A percentile compares a stretch with the other conserved stretches of the same genome.
These are phyloP conservation scores for Piper longum DNA, from an alignment of 164 flowering plant species.

Conservation along the genomic window DNA sequence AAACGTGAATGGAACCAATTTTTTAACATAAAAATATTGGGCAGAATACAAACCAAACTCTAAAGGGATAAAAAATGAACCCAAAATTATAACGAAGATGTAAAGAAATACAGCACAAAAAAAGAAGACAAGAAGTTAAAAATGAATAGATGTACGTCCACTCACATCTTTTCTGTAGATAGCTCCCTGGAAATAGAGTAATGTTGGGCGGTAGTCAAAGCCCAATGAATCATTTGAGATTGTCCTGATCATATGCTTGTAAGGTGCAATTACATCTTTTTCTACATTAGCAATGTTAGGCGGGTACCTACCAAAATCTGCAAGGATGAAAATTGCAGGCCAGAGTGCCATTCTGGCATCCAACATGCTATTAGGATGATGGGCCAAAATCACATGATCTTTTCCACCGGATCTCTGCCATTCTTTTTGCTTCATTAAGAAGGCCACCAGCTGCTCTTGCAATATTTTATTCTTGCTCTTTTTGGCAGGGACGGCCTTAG, in stretches of 20 bases:
- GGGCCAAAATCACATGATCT: conserved; percentile 79
- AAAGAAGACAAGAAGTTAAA: background rate
- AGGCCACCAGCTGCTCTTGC: conserved; percentile 62
- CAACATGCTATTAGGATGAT: conserved; percentile 86
- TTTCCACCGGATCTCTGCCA: conserved; percentile 84
- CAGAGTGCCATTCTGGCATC: conserved; percentile 70
- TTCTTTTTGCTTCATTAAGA: conserved; percentile 43
- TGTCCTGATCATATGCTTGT: conserved; percentile 54
- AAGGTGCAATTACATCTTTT: conserved; percentile 91
- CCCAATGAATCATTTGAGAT: conserved; percentile 41
- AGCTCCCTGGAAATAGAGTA: conserved; percentile 91
- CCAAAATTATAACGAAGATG: background rate
- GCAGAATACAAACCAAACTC: background rate
- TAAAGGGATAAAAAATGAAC: too few relatives aligned
- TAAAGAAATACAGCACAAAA: background rate
- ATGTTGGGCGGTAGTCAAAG: conserved; percentile 60
- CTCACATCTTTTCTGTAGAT: conserved; percentile 93
- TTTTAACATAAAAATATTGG: too few relatives aligned
- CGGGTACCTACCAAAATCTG: conserved; percentile 96
- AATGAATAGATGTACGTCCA: background rate
- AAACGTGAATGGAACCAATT: too few relatives aligned
- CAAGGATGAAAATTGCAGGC: conserved; percentile 68
- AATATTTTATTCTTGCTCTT: conserved; percentile 36
- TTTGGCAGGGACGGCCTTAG: conserved; percentile 32
- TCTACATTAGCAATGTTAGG: conserved; percentile 68